Percentiles rank a stretch among this genome's conserved stretches.
These are phyloP conservation scores for Irpex sp. DNA, from an alignment of 1,284 basidiomycete genomes.

Conservation along the genomic window DNA sequence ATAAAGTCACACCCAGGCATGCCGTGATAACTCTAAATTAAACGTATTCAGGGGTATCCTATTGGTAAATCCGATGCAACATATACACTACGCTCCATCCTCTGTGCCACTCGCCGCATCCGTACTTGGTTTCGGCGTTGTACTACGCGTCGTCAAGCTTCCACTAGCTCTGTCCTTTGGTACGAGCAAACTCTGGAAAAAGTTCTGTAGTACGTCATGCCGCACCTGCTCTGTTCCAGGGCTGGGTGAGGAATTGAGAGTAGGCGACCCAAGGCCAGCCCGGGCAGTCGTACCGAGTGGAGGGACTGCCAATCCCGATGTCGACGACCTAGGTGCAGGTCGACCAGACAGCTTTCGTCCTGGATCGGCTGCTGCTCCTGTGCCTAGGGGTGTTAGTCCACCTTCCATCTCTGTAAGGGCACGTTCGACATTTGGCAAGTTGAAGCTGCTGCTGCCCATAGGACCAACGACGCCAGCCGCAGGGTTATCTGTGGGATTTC, in stretches of 20 bases:
- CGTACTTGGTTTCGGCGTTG: neutral
- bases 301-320: conserved; percentile 19
- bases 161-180: conserved; percentile 50
- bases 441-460: conserved; percentile 78
- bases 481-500: conserved; percentile 57
- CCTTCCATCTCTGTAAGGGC: conserved; percentile 81
- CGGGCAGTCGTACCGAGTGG: conserved; percentile 8
- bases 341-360: conserved; percentile 20
- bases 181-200: conserved; percentile 77
- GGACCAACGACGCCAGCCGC: conserved; percentile 80
- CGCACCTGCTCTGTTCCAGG: conserved; percentile 51
- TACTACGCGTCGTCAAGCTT: neutral
- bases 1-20: neutral
- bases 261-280: conserved; percentile 33
- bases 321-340: conserved; percentile 17
- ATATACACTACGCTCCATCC: neutral
- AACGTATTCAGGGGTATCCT: neutral
- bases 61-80: neutral
- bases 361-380: conserved; percentile 19
- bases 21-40: neutral
- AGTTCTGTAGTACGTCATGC: conserved; percentile 80
- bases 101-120: conserved; percentile 1
- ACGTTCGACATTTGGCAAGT: conserved; percentile 78
- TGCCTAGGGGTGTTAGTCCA: conserved; percentile 19
- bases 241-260: conserved; percentile 37